These are phyloP conservation scores for Globisporangium middletonii DNA, from an alignment of 352 stramenopile genomes.

Conservation along the genomic window DNA sequence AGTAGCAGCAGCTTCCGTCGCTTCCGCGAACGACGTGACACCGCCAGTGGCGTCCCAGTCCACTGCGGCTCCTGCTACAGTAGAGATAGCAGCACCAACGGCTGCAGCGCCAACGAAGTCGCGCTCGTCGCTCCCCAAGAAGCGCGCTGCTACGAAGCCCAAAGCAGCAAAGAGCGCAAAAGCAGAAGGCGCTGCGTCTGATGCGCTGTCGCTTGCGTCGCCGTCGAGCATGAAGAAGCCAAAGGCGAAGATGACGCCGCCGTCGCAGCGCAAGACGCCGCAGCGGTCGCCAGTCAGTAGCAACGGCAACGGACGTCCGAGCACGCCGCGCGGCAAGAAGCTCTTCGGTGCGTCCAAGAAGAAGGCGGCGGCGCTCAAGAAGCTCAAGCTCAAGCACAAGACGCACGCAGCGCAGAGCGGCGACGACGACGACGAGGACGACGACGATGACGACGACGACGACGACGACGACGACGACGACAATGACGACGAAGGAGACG, in stretches of 20 bases:
- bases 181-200: neutral
- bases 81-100: neutral
- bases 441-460: slow-evolving; percentile 27
- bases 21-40: neutral
- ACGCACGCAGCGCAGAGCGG: neutral
- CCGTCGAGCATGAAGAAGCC: neutral
- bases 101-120: slow-evolving; percentile 2
- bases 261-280: slow-evolving; percentile 1
- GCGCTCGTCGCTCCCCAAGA: slow-evolving; percentile 8
- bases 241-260: slow-evolving; percentile 1
- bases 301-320: neutral
- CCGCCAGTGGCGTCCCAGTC: neutral
- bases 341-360: slow-evolving; percentile 11
- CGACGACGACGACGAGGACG: slow-evolving; percentile 11
- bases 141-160: neutral
- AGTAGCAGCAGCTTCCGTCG: neutral
- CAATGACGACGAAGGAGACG: slow-evolving; percentile 22
- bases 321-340: slow-evolving; percentile 7
- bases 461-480: slow-evolving; percentile 28
- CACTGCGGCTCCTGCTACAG: neutral
- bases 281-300: slow-evolving; percentile 1
- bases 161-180: neutral
- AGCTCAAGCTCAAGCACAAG: slow-evolving; percentile 1
- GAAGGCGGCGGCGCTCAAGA: slow-evolving; percentile 13
- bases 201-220: neutral